Conservation (phyloP, 805 yeast genomes). For the Nakazawaea sp. region DNA sequence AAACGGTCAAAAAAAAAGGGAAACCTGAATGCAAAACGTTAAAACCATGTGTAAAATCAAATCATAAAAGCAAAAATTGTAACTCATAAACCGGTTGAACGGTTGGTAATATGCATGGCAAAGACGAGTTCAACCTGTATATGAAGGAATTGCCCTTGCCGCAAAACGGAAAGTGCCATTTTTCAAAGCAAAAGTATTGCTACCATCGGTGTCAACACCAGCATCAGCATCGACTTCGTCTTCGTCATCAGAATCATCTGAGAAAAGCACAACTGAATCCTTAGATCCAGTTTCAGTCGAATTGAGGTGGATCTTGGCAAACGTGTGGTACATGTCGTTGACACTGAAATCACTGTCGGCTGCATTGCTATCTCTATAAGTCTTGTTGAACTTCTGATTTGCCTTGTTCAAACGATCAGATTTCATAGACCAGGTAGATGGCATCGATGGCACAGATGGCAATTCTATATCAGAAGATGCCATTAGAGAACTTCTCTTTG, state of each 20-base stretch:
- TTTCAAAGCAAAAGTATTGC: neutral
- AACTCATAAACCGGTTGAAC: too few relatives aligned
- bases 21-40: too few relatives aligned
- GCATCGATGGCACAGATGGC: slow-evolving; percentile 10
- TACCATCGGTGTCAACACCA: neutral
- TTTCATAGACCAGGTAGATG: slow-evolving; percentile 5
- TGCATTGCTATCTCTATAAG: neutral
- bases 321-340: slow-evolving; percentile 12
- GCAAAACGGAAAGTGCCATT: slow-evolving; percentile 3
- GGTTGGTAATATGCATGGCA: too few relatives aligned
- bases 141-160: slow-evolving; percentile 7
- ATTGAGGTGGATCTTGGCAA: slow-evolving; percentile 4
- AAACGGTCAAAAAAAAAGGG: too few relatives aligned
- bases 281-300: neutral
- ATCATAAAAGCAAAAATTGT: too few relatives aligned
- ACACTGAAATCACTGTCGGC: slow-evolving; percentile 7
- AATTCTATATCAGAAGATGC: slow-evolving; percentile 1
- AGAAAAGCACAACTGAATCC: neutral
- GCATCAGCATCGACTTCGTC: slow-evolving; percentile 4
- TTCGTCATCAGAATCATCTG: slow-evolving; percentile 4
- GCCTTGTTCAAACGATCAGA: slow-evolving; percentile 1
- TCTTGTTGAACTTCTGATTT: slow-evolving; percentile 6
- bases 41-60: too few relatives aligned
- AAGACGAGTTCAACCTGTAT: too few relatives aligned
- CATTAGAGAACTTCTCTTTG: slow-evolving; percentile 6